Percentiles rank a stretch among this genome's conserved stretches.
Conservation (phyloP, 1,139 yeast species). For the Debaryomycetaceae sp. region DNA sequence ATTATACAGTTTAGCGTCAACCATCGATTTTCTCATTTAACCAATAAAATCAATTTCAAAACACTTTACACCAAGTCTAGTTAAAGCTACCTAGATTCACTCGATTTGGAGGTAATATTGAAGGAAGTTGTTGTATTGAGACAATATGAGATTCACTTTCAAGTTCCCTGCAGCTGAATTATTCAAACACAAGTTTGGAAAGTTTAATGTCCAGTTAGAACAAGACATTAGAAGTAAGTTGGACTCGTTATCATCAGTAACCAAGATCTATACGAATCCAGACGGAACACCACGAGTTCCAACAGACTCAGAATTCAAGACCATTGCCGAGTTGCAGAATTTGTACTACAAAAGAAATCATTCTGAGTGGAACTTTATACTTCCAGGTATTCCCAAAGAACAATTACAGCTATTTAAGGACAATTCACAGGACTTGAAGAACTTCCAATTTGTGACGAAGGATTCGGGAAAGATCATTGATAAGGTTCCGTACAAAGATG, state of each 20-base stretch:
- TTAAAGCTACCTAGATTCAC: constrained; percentile 1
- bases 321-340: constrained; percentile 68
- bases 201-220: constrained; percentile 42
- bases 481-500: constrained; percentile 81
- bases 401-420: constrained; percentile 59
- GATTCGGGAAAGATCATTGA: constrained; percentile 71
- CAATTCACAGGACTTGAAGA: constrained; percentile 61
- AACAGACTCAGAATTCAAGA: constrained; percentile 67
- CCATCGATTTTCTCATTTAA: constrained; percentile 7
- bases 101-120: neutral
- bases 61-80: constrained; percentile 4
- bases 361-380: constrained; percentile 57
- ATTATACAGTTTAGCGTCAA: constrained; percentile 7
- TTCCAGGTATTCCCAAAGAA: constrained; percentile 51
- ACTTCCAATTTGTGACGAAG: constrained; percentile 58
- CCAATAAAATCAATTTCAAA: constrained; percentile 11
- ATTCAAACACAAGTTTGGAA: constrained; percentile 36
- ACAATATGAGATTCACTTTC: constrained; percentile 41
- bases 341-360: constrained; percentile 60
- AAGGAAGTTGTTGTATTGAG: neutral
- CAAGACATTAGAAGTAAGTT: constrained; percentile 42
- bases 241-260: constrained; percentile 52
- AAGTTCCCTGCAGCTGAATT: constrained; percentile 40
- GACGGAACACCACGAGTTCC: constrained; percentile 79
- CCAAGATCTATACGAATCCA: constrained; percentile 65